These are phyloP conservation scores for Microsporum canis DNA, from an alignment of 2,329 filamentous ascomycete species.

Conservation along the genomic window DNA sequence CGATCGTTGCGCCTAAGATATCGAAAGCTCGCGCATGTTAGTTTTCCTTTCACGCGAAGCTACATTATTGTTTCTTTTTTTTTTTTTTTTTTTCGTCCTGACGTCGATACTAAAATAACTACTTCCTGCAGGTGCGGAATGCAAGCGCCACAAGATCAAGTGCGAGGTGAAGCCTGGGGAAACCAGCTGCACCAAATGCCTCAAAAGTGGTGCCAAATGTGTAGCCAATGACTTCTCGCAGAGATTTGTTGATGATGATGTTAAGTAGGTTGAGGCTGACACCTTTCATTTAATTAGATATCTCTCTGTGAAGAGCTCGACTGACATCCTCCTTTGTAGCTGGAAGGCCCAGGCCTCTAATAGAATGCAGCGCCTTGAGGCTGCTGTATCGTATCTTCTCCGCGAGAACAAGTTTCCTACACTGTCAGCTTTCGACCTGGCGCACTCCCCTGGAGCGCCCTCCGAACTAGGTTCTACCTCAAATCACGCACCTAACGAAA, in stretches of 20 bases:
- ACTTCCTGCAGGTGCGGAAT: conserved; percentile 34
- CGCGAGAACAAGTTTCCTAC: conserved; percentile 33
- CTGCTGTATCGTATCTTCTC: conserved; percentile 37
- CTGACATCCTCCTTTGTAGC: conserved; percentile 18
- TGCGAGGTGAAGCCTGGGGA: conserved; percentile 41
- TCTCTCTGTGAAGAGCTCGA: background rate
- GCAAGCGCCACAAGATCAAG: conserved; percentile 46
- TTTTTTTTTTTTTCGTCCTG: background rate
- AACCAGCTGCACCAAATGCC: conserved; percentile 39
- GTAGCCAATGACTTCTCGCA: conserved; percentile 47
- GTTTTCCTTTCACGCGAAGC: conserved; percentile 15
- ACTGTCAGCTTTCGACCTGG: conserved; percentile 17
- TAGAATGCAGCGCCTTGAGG: conserved; percentile 34
- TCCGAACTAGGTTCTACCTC: conserved; percentile 6
- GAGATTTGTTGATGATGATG: conserved; percentile 44
- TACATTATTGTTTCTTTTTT: background rate
- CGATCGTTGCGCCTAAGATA: conserved; percentile 22
- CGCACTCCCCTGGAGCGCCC: conserved; percentile 15
- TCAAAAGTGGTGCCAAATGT: conserved; percentile 41
- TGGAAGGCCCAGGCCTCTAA: conserved; percentile 37
- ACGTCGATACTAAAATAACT: conserved; percentile 10
- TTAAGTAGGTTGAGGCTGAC: conserved; percentile 32
- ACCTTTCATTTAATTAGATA: background rate
- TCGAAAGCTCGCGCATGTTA: conserved; percentile 34
- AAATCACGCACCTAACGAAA: background rate